Conservation (phyloP, 2,329 filamentous ascomycete species). For the Pseudopyrenochaeta lycopersici region DNA sequence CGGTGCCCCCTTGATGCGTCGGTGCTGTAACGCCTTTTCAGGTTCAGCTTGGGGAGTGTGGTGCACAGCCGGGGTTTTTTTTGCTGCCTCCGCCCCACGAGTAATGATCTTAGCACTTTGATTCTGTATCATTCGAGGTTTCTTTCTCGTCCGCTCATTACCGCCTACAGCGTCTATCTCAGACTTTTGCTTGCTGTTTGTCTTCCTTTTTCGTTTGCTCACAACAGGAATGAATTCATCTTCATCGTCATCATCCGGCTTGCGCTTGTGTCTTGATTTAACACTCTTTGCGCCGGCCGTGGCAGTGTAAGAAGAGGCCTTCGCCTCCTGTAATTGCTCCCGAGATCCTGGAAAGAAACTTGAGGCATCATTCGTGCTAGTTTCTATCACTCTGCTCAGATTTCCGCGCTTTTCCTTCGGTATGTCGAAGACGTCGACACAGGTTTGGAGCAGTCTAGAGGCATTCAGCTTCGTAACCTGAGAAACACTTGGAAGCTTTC, state of each 20-base stretch:
- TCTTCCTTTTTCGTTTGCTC: slow-evolving; percentile 5
- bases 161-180: background rate
- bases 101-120: background rate
- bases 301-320: background rate
- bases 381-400: background rate
- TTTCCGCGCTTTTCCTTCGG: slow-evolving; percentile 1
- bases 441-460: slow-evolving; percentile 8
- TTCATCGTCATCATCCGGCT: slow-evolving; percentile 18
- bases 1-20: background rate
- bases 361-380: background rate
- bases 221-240: slow-evolving; percentile 15
- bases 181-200: slow-evolving; percentile 18
- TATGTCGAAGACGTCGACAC: slow-evolving; percentile 9
- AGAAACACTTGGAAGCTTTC: slow-evolving; percentile 26
- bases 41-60: background rate
- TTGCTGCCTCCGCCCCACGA: background rate
- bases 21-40: background rate
- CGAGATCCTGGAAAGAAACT: background rate
- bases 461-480: slow-evolving; percentile 18
- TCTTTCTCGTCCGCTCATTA: slow-evolving; percentile 2
- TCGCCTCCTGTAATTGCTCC: slow-evolving; percentile 2
- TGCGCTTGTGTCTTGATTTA: slow-evolving; percentile 7
- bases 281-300: background rate
- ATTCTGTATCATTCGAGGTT: background rate
- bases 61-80: background rate